Evolutionary conservation across 2,329 filamentous ascomycete species (phyloP).

Genomic region (Rhinocladiella mackenziei): DNA sequence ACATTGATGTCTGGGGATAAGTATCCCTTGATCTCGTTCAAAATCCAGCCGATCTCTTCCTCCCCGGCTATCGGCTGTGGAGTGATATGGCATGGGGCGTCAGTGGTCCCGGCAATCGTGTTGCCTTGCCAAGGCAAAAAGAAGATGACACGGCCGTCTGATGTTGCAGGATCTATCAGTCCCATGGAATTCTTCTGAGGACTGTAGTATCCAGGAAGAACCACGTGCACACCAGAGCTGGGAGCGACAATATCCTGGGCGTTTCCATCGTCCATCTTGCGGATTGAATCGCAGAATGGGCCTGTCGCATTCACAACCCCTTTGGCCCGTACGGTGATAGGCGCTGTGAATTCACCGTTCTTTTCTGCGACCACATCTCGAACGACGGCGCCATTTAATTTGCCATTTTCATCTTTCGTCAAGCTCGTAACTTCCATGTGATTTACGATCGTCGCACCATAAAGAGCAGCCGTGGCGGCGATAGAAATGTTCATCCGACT

Average conservation of each 20-base stretch:
- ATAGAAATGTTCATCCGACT: slow-evolving; percentile 88
- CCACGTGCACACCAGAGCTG: slow-evolving; percentile 78
- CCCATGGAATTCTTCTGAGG: slow-evolving; percentile 70
- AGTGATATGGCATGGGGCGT: slow-evolving; percentile 68
- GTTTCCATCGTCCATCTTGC: slow-evolving; percentile 73
- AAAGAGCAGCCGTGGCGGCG: slow-evolving; percentile 83
- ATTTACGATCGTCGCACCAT: slow-evolving; percentile 77
- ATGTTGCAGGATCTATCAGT: slow-evolving; percentile 78
- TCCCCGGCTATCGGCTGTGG: slow-evolving; percentile 73
- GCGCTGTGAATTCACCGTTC: slow-evolving; percentile 58
- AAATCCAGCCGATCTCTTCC: slow-evolving; percentile 82
- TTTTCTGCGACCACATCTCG: slow-evolving; percentile 66
- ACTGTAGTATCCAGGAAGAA: slow-evolving; percentile 82
- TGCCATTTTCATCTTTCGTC: slow-evolving; percentile 68
- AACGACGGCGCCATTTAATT: slow-evolving; percentile 67
- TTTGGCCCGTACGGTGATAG: slow-evolving; percentile 65
- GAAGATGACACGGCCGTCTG: slow-evolving; percentile 86
- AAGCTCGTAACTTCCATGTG: slow-evolving; percentile 76
- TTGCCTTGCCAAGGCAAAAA: slow-evolving; percentile 92
- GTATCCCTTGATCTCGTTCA: slow-evolving; percentile 77
- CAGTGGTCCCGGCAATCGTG: slow-evolving; percentile 84
- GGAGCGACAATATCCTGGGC: slow-evolving; percentile 78
- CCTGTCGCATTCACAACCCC: slow-evolving; percentile 86
- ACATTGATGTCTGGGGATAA: slow-evolving; percentile 80
- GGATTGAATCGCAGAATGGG: slow-evolving; percentile 79